Percentiles rank a stretch among this genome's conserved stretches.
Evolutionary conservation across 495 filamentous ascomycete species (phyloP).

Genomic region (Penicillium steckii): DNA sequence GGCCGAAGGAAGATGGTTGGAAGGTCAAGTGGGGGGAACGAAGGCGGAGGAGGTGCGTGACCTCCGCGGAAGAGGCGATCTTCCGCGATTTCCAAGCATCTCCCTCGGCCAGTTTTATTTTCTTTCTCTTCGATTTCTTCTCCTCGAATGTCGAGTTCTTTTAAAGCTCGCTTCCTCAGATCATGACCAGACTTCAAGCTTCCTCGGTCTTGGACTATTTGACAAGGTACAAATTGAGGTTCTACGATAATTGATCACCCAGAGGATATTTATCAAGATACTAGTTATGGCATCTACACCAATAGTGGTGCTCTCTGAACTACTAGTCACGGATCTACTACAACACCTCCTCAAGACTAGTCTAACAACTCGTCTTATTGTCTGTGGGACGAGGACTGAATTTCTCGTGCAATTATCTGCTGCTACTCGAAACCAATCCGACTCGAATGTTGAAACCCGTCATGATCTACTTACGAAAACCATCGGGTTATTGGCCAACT

Average conservation of each 20-base stretch:
- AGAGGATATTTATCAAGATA: too few relatives aligned
- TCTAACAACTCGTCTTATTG: conserved; percentile 58
- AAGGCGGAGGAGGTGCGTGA: conserved; percentile 29
- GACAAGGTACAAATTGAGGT: not conserved
- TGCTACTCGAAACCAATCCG: conserved; percentile 20
- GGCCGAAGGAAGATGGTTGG: conserved; percentile 13
- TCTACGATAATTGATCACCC: conserved; percentile 1
- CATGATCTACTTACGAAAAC: conserved; percentile 58
- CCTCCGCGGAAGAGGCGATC: conserved; percentile 19
- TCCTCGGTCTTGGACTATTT: not conserved
- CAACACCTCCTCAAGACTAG: conserved; percentile 59
- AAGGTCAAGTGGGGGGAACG: conserved; percentile 18
- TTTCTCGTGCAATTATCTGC: conserved; percentile 57
- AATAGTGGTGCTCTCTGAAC: conserved; percentile 24
- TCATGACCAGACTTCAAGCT: too few relatives aligned
- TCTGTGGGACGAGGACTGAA: conserved; percentile 63
- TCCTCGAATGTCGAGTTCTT: too few relatives aligned
- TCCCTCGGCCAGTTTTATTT: too few relatives aligned
- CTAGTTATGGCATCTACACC: conserved; percentile 25
- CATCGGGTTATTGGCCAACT: conserved; percentile 64
- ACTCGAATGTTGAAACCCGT: conserved; percentile 7
- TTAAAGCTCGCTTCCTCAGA: too few relatives aligned
- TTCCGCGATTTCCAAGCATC: not conserved
- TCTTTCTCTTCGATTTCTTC: too few relatives aligned
- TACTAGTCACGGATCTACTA: conserved; percentile 58